A percentile compares a stretch with the other conserved stretches of the same genome.
These are phyloP conservation scores for Polyplosphaeria fusca DNA, from an alignment of 495 filamentous ascomycete species.

Conservation along the genomic window DNA sequence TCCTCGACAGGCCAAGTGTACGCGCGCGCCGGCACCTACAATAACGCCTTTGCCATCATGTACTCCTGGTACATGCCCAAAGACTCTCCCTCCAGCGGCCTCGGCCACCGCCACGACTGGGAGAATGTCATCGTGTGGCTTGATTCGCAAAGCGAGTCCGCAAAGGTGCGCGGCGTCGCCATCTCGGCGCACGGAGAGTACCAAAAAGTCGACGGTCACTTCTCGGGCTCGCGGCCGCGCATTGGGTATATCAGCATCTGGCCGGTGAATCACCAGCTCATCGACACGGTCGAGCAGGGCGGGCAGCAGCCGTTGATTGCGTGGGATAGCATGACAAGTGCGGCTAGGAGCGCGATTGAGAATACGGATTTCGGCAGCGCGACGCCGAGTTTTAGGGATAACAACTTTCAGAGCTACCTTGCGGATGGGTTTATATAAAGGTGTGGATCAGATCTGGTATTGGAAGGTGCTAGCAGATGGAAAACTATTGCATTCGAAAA, in stretches of 20 bases:
- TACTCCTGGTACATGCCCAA: conserved; percentile 56
- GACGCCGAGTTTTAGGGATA: conserved; percentile 49
- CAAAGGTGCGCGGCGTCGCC: conserved; percentile 44
- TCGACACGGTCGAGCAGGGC: conserved; percentile 46
- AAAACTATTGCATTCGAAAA: no score
- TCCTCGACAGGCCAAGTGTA: conserved; percentile 53
- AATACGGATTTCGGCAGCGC: conserved; percentile 47
- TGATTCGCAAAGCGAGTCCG: conserved; percentile 36
- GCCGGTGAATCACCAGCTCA: conserved; percentile 51
- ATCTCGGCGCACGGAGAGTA: conserved; percentile 54
- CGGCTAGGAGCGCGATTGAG: conserved; percentile 42
- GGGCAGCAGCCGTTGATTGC: conserved; percentile 54
- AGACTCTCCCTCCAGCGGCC: conserved; percentile 43
- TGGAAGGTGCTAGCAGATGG: no score
- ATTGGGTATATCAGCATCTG: conserved; percentile 51
- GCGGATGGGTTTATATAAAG: conserved; percentile 42
- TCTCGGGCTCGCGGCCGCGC: conserved; percentile 41
- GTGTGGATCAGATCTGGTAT: no score
- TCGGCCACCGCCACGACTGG: conserved; percentile 54
- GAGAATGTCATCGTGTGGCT: conserved; percentile 54
- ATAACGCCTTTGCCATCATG: conserved; percentile 49
- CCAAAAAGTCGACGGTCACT: conserved; percentile 38
- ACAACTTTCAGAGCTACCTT: conserved; percentile 44
- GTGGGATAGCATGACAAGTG: conserved; percentile 51
- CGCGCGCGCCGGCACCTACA: conserved; percentile 41